Evolutionary conservation across 2,329 filamentous ascomycete genomes (phyloP).

Genomic region (Botrytis aclada): DNA sequence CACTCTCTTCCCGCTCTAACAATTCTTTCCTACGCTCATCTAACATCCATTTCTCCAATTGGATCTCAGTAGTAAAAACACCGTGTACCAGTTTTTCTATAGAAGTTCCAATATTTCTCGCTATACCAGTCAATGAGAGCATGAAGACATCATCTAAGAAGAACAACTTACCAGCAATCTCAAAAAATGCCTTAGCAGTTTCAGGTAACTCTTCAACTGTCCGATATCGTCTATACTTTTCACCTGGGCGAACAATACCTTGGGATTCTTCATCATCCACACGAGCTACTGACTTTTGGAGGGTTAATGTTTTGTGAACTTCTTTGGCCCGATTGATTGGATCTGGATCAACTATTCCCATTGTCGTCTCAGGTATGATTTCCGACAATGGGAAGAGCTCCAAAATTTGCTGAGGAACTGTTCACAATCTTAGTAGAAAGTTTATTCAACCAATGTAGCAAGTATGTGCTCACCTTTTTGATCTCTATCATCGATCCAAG

Average conservation of each 20-base stretch:
- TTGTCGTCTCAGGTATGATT: slow-evolving; percentile 16
- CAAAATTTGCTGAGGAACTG: slow-evolving; percentile 38
- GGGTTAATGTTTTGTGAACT: slow-evolving; percentile 30
- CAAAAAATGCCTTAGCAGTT: slow-evolving; percentile 44
- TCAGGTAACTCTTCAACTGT: slow-evolving; percentile 44
- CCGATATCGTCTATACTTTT: slow-evolving; percentile 40
- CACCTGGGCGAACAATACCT: slow-evolving; percentile 36
- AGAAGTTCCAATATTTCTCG: slow-evolving; percentile 30
- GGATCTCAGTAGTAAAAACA: slow-evolving; percentile 34
- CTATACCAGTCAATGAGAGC: slow-evolving; percentile 24
- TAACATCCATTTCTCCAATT: slow-evolving; percentile 33
- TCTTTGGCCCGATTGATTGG: slow-evolving; percentile 27
- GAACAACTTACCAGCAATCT: slow-evolving; percentile 40
- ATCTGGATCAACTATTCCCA: slow-evolving; percentile 33
- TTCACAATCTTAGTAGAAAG: slow-evolving; percentile 12
- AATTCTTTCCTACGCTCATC: slow-evolving; percentile 28
- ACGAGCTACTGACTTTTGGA: slow-evolving; percentile 33
- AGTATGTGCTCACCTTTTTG: slow-evolving; percentile 38
- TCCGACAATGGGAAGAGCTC: slow-evolving; percentile 39
- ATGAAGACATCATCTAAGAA: background rate
- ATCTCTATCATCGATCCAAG: slow-evolving; percentile 52
- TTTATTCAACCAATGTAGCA: background rate
- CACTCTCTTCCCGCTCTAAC: slow-evolving; percentile 6
- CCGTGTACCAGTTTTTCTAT: slow-evolving; percentile 30
- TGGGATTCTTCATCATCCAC: slow-evolving; percentile 23